phyloP scores from a whole-genome alignment of 1,139 yeast genomes.

The Dujonia santamariae region DNA sequence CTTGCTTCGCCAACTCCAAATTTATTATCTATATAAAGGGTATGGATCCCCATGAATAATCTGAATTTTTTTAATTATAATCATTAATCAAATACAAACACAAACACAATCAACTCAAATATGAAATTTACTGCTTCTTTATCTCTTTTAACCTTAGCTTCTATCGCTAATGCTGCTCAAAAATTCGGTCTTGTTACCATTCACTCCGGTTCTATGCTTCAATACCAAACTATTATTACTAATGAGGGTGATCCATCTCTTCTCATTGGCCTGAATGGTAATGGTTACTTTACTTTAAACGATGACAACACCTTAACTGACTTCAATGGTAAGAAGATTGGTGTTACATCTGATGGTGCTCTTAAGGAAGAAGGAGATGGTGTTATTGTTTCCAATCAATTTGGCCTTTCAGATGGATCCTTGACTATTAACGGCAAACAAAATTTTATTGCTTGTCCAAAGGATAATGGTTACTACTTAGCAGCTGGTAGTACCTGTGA shows the following conservation, averaged over 20 bases:
- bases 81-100: not conserved
- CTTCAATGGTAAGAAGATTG: conserved; percentile 14
- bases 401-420: conserved; percentile 14
- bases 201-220: conserved; percentile 24
- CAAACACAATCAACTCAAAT: not conserved
- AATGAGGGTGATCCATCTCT: conserved; percentile 11
- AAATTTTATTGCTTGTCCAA: conserved; percentile 19
- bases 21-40: too few species aligned
- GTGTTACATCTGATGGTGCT: conserved; percentile 11
- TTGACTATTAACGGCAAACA: conserved; percentile 15
- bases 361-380: conserved; percentile 11
- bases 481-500: not conserved
- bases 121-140: conserved; percentile 12
- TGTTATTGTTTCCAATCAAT: conserved; percentile 14
- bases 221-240: conserved; percentile 13
- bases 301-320: conserved; percentile 22
- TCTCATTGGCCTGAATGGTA: conserved; percentile 17
- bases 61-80: not conserved
- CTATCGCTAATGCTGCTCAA: conserved; percentile 23
- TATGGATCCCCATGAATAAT: too few species aligned
- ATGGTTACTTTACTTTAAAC: conserved; percentile 14
- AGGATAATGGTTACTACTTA: too few species aligned
- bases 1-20: too few species aligned
- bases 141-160: conserved; percentile 17
- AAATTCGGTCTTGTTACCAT: conserved; percentile 18